A percentile compares a stretch with the other conserved stretches of the same genome.
Evolutionary conservation across 352 stramenopile species (phyloP).

Genomic region (Globisporangium mamillatum): DNA sequence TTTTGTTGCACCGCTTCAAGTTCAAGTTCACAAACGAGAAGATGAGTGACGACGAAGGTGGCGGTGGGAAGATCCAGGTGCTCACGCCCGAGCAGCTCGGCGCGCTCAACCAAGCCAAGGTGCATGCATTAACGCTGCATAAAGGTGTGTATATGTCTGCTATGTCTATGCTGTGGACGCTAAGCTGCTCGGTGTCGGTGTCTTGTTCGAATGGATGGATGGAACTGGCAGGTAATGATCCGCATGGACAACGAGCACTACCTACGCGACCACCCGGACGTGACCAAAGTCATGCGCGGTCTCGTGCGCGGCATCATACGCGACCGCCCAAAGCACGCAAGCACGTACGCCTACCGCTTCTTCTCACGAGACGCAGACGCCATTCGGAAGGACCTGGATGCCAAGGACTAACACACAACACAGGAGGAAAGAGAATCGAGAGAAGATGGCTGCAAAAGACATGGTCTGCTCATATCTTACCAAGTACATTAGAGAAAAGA

Average conservation of each 20-base stretch:
- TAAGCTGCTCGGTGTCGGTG: constrained; percentile 11
- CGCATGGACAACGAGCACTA: constrained; percentile 81
- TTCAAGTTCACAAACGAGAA: background rate
- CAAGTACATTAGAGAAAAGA: too few species aligned
- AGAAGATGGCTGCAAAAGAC: too few species aligned
- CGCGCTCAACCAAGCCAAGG: constrained; percentile 70
- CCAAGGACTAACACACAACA: constrained; percentile 24
- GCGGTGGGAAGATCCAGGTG: constrained; percentile 46
- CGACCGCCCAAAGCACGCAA: constrained; percentile 46
- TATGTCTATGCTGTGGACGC: background rate
- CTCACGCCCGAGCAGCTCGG: constrained; percentile 59
- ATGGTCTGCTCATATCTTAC: too few species aligned
- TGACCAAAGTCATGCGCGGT: constrained; percentile 53
- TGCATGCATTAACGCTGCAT: constrained; percentile 7
- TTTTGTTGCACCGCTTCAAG: constrained; percentile 1
- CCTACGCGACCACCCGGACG: constrained; percentile 59
- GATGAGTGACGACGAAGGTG: constrained; percentile 8
- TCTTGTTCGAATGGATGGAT: background rate
- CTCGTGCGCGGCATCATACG: constrained; percentile 56
- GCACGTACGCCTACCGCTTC: constrained; percentile 53
- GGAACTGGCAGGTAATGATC: constrained; percentile 51
- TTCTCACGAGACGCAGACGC: constrained; percentile 36
- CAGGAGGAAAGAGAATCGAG: too few species aligned
- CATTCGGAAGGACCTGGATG: constrained; percentile 44
- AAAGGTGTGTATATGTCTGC: background rate